Percentiles rank a stretch among this genome's conserved stretches.
These are phyloP conservation scores for Wickerhamomyces subpelliculosus DNA, from an alignment of 805 yeast genomes.

Conservation along the genomic window DNA sequence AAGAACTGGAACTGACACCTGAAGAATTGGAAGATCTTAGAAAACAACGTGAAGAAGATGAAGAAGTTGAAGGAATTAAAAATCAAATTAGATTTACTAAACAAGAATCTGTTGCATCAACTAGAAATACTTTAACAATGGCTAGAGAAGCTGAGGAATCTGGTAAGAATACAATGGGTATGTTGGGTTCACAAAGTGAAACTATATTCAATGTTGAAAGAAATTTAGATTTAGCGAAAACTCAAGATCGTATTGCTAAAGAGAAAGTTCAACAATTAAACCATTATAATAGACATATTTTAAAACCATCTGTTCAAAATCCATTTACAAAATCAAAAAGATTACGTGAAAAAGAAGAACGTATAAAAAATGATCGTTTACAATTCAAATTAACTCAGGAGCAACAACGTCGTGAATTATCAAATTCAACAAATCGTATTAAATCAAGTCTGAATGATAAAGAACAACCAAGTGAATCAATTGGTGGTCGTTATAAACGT, in stretches of 20 bases:
- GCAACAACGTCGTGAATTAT: slow-evolving; percentile 49
- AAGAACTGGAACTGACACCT: slow-evolving; percentile 9
- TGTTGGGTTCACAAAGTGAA: slow-evolving; percentile 92
- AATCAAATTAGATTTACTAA: slow-evolving; percentile 78
- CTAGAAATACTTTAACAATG: slow-evolving; percentile 72
- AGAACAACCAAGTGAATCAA: slow-evolving; percentile 25
- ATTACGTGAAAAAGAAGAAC: slow-evolving; percentile 65
- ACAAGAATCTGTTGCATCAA: slow-evolving; percentile 78
- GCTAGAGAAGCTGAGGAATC: slow-evolving; percentile 68
- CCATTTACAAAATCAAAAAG: slow-evolving; percentile 85
- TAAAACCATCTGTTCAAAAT: slow-evolving; percentile 73
- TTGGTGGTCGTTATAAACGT: slow-evolving; percentile 29
- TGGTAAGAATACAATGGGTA: slow-evolving; percentile 79
- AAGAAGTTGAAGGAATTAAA: slow-evolving; percentile 81
- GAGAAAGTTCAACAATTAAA: slow-evolving; percentile 75
- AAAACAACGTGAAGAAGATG: slow-evolving; percentile 58
- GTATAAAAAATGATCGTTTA: slow-evolving; percentile 52
- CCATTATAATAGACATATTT: slow-evolving; percentile 71
- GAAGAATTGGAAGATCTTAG: slow-evolving; percentile 28
- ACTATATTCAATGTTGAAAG: slow-evolving; percentile 74
- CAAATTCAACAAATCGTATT: slow-evolving; percentile 62
- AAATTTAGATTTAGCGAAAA: slow-evolving; percentile 67
- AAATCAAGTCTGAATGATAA: slow-evolving; percentile 49
- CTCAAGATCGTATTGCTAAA: slow-evolving; percentile 77
- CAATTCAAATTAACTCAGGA: slow-evolving; percentile 59